Evolutionary conservation across 176 grass and related monocot genomes (phyloP), one percentile per base, ranked within the genome.

Genomic region (Guadua angustifolia): DNA sequence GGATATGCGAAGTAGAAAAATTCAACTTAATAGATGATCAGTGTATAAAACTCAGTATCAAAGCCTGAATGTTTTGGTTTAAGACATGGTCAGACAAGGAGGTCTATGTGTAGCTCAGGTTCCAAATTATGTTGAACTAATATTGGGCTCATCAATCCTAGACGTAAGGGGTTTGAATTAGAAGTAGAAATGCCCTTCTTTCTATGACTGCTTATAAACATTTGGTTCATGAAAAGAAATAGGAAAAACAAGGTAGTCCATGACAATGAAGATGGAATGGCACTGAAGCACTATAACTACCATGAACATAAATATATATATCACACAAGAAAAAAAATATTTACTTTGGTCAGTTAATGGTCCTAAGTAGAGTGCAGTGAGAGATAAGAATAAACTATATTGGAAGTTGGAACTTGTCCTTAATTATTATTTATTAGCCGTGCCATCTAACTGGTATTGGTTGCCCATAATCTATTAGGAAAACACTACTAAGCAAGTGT

Each of bases 11-110:
- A 7, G 5, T 17, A 46, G n/a, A 83, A 58, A 9, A 65, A 74
- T 42, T 6, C 18, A 40, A 24, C 35, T 21, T 44, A 53, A 56
- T 25, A 10, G 61, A 66, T 67, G 6, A 7, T 84, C 58, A 11
- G 16, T 32, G 49, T 84, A 29, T 66, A 66, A 66, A 82, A 66
- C n/a, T 71, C 52, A 33, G 39, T 25, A 61, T 82, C 26, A 15
- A 0, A 64, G 61, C 26, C 60, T 45, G 47, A 24, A 69, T 13
- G 13, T 77, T 77, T 62, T 22, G n/a, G 6, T 25, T 45, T 15
- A 24, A 45, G 75, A 44, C 10, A 45, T 25, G 47, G 9, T 66
- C 59, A 18, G 9, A 36, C 59, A 52, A 39, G 19, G 32, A 21
- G 49, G 70, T 63, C n/a, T 61, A 36, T 35, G 43, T 83, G 43